Percentiles rank a stretch among this genome's conserved stretches.
Conservation (phyloP, 78 protist genomes). For the Dictyostelium firmibasis region DNA sequence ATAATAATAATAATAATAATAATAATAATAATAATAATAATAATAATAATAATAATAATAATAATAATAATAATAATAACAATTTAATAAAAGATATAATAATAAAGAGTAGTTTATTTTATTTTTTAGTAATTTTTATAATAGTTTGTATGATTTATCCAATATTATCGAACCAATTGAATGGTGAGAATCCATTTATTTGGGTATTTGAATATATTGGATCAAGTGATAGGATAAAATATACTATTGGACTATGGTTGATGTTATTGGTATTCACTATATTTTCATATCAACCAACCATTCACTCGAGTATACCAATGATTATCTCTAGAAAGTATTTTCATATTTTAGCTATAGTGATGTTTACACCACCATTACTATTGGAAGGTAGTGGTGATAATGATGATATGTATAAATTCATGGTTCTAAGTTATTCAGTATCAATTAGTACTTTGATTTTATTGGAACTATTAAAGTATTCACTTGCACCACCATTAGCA, state of each 20-base stretch:
- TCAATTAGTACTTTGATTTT: slow-evolving; percentile 60
- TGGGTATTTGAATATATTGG: slow-evolving; percentile 33
- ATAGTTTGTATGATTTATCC: neutral
- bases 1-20: too few relatives aligned
- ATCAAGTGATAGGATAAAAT: neutral
- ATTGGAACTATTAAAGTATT: slow-evolving; percentile 56
- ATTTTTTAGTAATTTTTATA: neutral
- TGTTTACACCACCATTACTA: slow-evolving; percentile 79
- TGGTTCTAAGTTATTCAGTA: slow-evolving; percentile 56
- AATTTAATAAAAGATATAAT: neutral
- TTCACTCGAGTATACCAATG: slow-evolving; percentile 11
- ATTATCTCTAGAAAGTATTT: slow-evolving; percentile 78
- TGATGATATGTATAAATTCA: neutral
- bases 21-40: too few relatives aligned
- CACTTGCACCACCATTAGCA: slow-evolving; percentile 48
- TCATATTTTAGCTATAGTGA: slow-evolving; percentile 82
- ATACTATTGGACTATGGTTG: slow-evolving; percentile 5
- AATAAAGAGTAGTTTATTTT: neutral
- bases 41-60: too few relatives aligned
- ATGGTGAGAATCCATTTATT: slow-evolving; percentile 24
- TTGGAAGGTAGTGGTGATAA: neutral
- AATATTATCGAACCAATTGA: neutral
- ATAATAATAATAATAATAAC: neutral
- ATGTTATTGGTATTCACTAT: neutral
- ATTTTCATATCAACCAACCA: neutral